Evolutionary conservation across 2,329 filamentous ascomycete genomes (phyloP), one percentile per base, ranked within the genome.

Genomic region (Trichoderma sp.): DNA sequence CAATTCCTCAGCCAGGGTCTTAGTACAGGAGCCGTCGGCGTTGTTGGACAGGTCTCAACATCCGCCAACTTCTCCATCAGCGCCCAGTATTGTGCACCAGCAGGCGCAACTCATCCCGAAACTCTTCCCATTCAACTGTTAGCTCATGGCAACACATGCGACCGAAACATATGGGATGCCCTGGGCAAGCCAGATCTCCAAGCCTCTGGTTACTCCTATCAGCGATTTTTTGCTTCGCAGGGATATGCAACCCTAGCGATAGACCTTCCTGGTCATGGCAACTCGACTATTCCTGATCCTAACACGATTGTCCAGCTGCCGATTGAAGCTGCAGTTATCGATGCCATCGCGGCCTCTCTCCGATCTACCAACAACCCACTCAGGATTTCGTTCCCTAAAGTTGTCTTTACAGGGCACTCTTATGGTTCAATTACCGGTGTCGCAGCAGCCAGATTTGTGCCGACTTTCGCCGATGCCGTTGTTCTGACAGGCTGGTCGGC

Each of bases 401-500:
- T 69, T 12, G 53, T 69, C 21, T 59, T 69, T 7, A 59, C 45
- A 27, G 66, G 66, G 27, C 66, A 69, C 35, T 69, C 66, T 38
- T 69, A 33, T 27, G 66, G 66, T 18, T 53, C 66, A 11, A 69
- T 69, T 24, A 69, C 66, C 18, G 45, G 66, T 33, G 45, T 69
- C 50, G 66, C 66, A 6, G 66, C 66, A 35, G 66, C 66, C 16
- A 50, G 66, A 16, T 69, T 60, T 59, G 31, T 21, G n/a, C 66
- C 66, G 6, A 18, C 35, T 18, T 69, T 69, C n/a, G 66, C 21
- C 21, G 50, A 69, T 53, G 66, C 45, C 18, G 21, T 69, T 21
- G 53, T 69, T 35, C 45, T 69, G 18, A 69, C 66, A 14, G 66
- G 66, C 45, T 69, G 66, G 66, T 69, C 66, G 29, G 66, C 31